Evolutionary conservation across 257 asterid genomes (phyloP), one percentile per base, ranked within the genome.

Genomic region (Ilex aquifolium): DNA sequence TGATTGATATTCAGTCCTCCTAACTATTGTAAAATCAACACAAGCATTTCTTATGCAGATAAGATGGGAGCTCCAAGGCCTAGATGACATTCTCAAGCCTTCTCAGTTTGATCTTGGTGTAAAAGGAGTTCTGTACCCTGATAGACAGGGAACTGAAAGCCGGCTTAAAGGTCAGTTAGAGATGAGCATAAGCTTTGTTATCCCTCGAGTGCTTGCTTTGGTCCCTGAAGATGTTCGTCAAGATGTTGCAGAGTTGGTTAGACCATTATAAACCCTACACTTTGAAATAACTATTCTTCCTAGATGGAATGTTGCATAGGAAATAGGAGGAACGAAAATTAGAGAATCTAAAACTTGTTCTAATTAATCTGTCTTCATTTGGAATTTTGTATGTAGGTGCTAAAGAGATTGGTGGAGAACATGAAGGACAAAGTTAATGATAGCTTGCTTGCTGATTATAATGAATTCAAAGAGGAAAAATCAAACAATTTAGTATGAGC

Each of bases 51-150:
- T 57, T 51, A 9, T 65, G 77, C 87, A 90, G 99, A 63, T 90
- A 56, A 82, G 87, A 76, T 90, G 99, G 96, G 90, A 93, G 83
- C 95, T 93, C 44, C 85, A 76, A 65, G 99, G 99, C 31, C 72
- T 93, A 57, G 97, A 93, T 54, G 95, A 85, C 16, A 65, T 86
- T 75, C 77, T 93, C 31, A 80, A 85, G 74, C 96, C 96, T 61
- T 87, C 97, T 61, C 79, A 90, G 30, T 87, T 93, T 63, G 63
- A 83, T 50, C 95, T 93, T 39, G 78, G 72, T 17, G 95, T 93
- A 17, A 85, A 81, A 56, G 99, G 97, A 48, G 74, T 85, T 55
- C 83, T 93, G 21, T 93, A 90, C 69, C 87, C 96, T 2, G 85
- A 85, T 55, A 82, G 95, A 52, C 77, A 69, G 2, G 97, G 97